Evolutionary conservation across 2,329 filamentous ascomycete genomes (phyloP).

Genomic region (Lasiodiplodia citricola): DNA sequence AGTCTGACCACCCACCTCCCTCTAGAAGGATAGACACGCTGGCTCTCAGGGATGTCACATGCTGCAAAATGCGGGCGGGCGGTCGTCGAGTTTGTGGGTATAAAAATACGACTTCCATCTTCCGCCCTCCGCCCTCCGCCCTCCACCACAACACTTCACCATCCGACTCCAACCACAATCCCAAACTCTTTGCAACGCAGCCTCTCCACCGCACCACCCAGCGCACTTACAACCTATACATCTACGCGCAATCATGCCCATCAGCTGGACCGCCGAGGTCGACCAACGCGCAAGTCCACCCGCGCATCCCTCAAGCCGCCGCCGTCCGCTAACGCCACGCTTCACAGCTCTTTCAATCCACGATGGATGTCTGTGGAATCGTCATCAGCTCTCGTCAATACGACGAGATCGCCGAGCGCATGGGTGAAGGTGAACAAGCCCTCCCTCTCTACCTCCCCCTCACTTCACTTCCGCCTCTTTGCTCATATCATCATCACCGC

Average conservation of each 20-base stretch:
- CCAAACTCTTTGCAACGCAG: background rate
- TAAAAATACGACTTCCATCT: background rate
- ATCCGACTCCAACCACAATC: background rate
- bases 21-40: background rate
- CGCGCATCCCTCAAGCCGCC: background rate
- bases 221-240: background rate
- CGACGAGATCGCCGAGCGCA: background rate
- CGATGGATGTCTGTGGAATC: slow-evolving; percentile 1
- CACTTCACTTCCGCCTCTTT: background rate
- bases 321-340: background rate
- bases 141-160: background rate
- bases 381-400: background rate
- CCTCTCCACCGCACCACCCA: too few species aligned
- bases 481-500: background rate
- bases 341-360: background rate
- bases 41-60: too few species aligned
- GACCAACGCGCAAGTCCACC: background rate
- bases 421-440: background rate
- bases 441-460: background rate
- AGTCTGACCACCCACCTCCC: too few species aligned
- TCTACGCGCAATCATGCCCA: background rate
- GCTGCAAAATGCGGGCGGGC: too few species aligned
- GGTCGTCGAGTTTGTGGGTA: background rate
- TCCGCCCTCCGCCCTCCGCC: background rate
- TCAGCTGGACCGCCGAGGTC: background rate